These are phyloP conservation scores for Nidula microcarpa DNA, from an alignment of 768 basidiomycete genomes.

Conservation along the genomic window DNA sequence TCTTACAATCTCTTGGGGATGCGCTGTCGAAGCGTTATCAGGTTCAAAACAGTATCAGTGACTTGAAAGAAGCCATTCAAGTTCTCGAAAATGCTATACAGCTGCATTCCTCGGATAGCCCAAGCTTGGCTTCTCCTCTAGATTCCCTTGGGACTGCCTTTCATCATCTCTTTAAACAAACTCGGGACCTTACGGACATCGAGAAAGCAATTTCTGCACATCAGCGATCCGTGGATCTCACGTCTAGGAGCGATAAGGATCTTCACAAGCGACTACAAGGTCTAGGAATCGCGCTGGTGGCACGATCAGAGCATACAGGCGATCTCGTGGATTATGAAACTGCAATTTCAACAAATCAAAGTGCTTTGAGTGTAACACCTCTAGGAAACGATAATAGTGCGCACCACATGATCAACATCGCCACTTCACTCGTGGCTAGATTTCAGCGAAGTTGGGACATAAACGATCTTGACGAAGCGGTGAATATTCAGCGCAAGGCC, in stretches of 20 bases:
- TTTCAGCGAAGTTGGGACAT: not conserved
- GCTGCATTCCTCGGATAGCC: too few relatives aligned
- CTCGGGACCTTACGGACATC: not conserved
- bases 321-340: conserved; percentile 10
- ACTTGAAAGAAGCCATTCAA: too few relatives aligned
- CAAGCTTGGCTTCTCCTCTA: too few relatives aligned
- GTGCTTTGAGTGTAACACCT: not conserved
- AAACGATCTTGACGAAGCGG: not conserved
- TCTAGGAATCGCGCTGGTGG: conserved; percentile 6
- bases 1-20: too few relatives aligned
- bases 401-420: not conserved
- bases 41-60: too few relatives aligned
- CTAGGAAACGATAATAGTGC: not conserved
- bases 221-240: not conserved
- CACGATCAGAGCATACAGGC: conserved; percentile 7
- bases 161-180: too few relatives aligned
- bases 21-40: too few relatives aligned
- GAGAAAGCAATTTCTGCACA: not conserved
- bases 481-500: not conserved
- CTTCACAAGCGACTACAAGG: conserved; percentile 1
- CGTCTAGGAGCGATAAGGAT: not conserved
- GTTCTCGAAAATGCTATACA: too few relatives aligned
- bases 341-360: conserved; percentile 5
- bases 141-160: too few relatives aligned
- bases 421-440: not conserved